Evolutionary conservation across 2,329 filamentous ascomycete species (phyloP), one percentile per base, ranked within the genome.

Genomic region (Penicillium sp.): DNA sequence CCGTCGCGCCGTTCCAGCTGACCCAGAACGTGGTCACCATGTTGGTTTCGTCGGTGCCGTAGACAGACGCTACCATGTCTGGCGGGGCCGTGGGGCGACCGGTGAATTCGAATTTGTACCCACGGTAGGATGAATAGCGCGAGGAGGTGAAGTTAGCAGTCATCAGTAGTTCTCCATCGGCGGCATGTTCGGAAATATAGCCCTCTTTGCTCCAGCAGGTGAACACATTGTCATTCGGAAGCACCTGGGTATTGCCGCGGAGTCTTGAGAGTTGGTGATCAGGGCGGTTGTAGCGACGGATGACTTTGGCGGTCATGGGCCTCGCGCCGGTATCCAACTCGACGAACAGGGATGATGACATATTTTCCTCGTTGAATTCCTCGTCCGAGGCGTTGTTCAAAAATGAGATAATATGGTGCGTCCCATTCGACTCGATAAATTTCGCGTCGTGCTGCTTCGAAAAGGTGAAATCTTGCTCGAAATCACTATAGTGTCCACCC

Each of bases 1-100:
- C 73, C 0, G 75, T 78, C 9, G 75, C 75, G 1, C 75, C 75
- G 42, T 77, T 71, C 69, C 69, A 71, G 58, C 69, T 71, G 36
- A 76, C 69, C 60, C 75, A 67, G 50, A 71, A 56, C 4, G 68
- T 67, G 0, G 70, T 75, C 6, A 66, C 64, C 38, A 70, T 53
- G 12, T 70, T 66, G 0, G 65, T 59, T 17, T 59, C 58, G 12
- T 63, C 55, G 3, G 68, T 68, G 5, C 73, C 73, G 23, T 63
- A 67, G 1, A 68, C 70, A 2, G 67, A 68, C 6, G 71, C 63
- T 19, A 70, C 69, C 7, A 73, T 17, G 3, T 64, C 67, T 0
- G 74, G 74, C 3, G 72, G 68, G 7, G 66, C 57, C 19, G 50
- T 47, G 4, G 73, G 73, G 9, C 67, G 66, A 17, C 75, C 73